Percentiles rank a stretch among this genome's conserved stretches.
Conservation (phyloP, 2,329 filamentous ascomycete genomes). For the Dryadomyces quercivorus region DNA sequence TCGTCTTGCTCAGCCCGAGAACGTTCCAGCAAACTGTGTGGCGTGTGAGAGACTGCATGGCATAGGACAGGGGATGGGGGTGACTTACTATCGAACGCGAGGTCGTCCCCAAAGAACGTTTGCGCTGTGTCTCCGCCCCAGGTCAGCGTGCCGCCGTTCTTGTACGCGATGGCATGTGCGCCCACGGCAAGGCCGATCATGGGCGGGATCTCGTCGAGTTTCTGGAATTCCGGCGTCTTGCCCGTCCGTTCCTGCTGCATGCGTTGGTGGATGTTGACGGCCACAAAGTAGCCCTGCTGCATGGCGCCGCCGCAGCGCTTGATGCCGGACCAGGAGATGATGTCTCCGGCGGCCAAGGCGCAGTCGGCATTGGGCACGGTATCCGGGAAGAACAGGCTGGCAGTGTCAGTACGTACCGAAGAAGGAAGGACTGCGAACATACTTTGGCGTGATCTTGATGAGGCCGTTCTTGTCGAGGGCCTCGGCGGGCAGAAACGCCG, state of each 20-base stretch:
- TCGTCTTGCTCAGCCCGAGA: neutral
- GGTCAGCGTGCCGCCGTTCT: constrained; percentile 43
- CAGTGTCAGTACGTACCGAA: neutral
- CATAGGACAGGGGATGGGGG: neutral
- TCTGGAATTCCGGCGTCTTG: constrained; percentile 30
- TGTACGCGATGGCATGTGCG: constrained; percentile 54
- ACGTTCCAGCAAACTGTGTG: neutral
- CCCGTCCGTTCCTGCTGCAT: constrained; percentile 33
- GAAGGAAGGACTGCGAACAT: constrained; percentile 8
- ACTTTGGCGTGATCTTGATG: constrained; percentile 48
- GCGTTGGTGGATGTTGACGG: constrained; percentile 53
- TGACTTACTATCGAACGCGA: constrained; percentile 39
- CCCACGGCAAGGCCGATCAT: constrained; percentile 64
- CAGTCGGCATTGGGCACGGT: constrained; percentile 40
- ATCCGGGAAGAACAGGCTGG: constrained; percentile 40
- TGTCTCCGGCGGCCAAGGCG: constrained; percentile 61
- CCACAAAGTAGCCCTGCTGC: constrained; percentile 56
- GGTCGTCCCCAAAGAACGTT: constrained; percentile 54
- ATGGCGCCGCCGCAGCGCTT: constrained; percentile 69
- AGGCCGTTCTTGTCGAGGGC: constrained; percentile 53
- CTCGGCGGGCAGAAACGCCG: constrained; percentile 45
- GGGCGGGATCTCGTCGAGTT: constrained; percentile 42
- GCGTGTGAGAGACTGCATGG: neutral
- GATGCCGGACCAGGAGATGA: constrained; percentile 62
- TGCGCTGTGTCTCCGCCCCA: constrained; percentile 51